phyloP scores from a whole-genome alignment of 1,284 basidiomycete species.

The Trametes polyzona region DNA sequence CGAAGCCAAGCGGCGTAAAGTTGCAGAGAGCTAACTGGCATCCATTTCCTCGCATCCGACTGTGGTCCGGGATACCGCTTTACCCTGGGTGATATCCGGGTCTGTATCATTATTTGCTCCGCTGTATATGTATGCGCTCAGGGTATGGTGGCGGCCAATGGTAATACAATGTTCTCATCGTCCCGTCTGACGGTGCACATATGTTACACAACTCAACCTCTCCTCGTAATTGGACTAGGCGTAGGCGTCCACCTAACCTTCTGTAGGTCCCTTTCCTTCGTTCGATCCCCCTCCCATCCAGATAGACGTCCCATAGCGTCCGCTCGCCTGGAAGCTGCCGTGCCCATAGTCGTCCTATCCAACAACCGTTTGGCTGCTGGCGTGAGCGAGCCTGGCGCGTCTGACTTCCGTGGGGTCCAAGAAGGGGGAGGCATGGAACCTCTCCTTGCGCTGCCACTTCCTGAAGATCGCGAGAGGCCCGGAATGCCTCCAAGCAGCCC shows the following conservation, averaged over 20 bases:
- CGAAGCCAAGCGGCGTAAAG: slow-evolving; percentile 22
- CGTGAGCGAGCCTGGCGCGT: slow-evolving; percentile 72
- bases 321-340: slow-evolving; percentile 62
- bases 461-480: slow-evolving; percentile 40
- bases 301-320: slow-evolving; percentile 69
- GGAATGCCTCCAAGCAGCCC: slow-evolving; percentile 48
- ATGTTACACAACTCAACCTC: slow-evolving; percentile 27
- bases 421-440: slow-evolving; percentile 72
- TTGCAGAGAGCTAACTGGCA: slow-evolving; percentile 15
- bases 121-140: background rate
- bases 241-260: slow-evolving; percentile 83
- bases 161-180: background rate
- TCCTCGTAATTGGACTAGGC: slow-evolving; percentile 48
- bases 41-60: background rate
- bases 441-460: slow-evolving; percentile 39
- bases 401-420: slow-evolving; percentile 67
- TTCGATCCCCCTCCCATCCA: slow-evolving; percentile 56
- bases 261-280: slow-evolving; percentile 62
- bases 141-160: background rate
- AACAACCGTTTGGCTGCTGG: slow-evolving; percentile 80
- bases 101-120: slow-evolving; percentile 19
- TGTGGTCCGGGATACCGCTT: background rate
- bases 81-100: background rate
- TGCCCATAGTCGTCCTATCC: slow-evolving; percentile 68
- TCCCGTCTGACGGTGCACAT: background rate